Evolutionary conservation across 202 grass and related monocot species (phyloP), one percentile per base, ranked within the genome.

Genomic region (Saccharum hybrid): DNA sequence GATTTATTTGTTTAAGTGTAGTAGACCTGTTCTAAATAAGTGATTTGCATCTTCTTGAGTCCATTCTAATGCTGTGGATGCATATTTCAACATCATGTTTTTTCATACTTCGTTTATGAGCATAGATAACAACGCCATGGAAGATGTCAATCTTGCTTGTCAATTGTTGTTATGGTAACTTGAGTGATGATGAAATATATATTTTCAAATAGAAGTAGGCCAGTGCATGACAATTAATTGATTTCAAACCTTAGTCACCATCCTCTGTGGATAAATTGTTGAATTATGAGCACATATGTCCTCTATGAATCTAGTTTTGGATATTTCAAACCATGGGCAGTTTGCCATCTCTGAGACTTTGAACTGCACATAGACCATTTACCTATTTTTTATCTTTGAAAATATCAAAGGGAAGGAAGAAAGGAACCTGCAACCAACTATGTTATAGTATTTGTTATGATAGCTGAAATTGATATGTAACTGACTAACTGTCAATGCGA

Each of bases 251-350:
- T 16, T 49, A 60, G 10, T 64, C 8, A 39, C 57, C 38, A 8
- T 45, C 14, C 21, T 43, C 60, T 85, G 14, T 72, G 59, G 75
- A 71, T 73, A 82, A 51, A 21, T 57, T 70, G 8, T 56, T 73
- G 83, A 78, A 84, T 40, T 75, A 13, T 75, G 41, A 14, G 51
- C 22, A 63, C 21, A 26, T 18, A 30, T n/a, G 67, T 34, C 30
- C 16, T 52, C 6, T 48, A 19, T 21, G 9, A 66, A 8, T 38
- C 18, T 46, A 36, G 39, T 41, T 2, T 68, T 34, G 10, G 18
- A 59, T 67, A 72, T 39, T 33, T 67, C 67, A 82, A 78, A 86
- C 48, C 73, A 78, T 86, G 73, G 34, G 57, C 1, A 40, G 60
- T 74, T 66, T 72, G 1, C 14, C 2, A 37, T 81, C 12, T 54